Conservation (phyloP, 2,329 filamentous ascomycete genomes). For the Aspergillus hiratsukae region DNA sequence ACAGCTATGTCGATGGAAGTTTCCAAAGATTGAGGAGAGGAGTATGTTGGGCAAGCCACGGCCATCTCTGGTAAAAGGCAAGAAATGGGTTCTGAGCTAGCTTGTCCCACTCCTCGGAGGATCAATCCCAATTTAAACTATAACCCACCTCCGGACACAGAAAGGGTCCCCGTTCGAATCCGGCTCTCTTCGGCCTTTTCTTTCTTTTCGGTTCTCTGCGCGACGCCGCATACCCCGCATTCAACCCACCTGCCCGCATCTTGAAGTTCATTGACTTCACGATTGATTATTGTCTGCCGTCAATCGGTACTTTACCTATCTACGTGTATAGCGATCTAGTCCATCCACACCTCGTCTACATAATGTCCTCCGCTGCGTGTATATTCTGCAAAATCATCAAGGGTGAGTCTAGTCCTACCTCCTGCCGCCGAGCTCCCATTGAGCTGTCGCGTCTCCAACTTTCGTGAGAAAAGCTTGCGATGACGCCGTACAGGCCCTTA, state of each 20-base stretch:
- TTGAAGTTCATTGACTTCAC: constrained; percentile 7
- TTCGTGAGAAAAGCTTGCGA: not conserved
- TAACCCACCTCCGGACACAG: not conserved
- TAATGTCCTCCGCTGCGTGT: constrained; percentile 57
- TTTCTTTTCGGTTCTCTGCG: constrained; percentile 7
- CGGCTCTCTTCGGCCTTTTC: constrained; percentile 1
- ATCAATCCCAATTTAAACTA: not conserved
- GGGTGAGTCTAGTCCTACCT: constrained; percentile 48
- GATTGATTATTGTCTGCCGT: not conserved
- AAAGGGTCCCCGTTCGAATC: constrained; percentile 26
- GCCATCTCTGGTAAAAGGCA: constrained; percentile 79
- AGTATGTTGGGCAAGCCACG: constrained; percentile 60
- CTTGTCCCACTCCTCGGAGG: constrained; percentile 62
- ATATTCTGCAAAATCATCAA: constrained; percentile 99
- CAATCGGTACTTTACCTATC: not conserved
- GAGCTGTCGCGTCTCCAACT: constrained; percentile 1
- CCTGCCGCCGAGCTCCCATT: not conserved
- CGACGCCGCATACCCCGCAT: constrained; percentile 8
- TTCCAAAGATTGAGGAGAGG: constrained; percentile 59
- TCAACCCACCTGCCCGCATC: constrained; percentile 14
- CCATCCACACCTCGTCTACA: not conserved
- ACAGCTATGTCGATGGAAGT: constrained; percentile 41
- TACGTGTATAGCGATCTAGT: not conserved
- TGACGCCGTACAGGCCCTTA: not conserved
- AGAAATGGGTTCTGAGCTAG: constrained; percentile 69